Percentiles rank a stretch among this genome's conserved stretches.
Evolutionary conservation across 805 yeast genomes (phyloP).

Genomic region (Kodamaea restingae): DNA sequence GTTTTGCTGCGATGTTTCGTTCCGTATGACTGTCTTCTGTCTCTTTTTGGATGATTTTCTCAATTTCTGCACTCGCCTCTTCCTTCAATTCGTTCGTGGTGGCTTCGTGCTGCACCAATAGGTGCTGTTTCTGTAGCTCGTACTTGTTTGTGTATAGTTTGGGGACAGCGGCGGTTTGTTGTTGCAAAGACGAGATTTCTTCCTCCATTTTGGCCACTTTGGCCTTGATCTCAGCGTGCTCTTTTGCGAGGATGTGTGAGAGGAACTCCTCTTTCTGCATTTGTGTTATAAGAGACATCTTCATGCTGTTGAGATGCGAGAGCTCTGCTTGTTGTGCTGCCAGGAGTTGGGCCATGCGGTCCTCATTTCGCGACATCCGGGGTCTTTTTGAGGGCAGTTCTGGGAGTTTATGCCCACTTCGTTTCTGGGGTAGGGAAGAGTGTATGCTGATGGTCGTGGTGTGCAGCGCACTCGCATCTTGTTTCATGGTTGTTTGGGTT

Average conservation of each 20-base stretch:
- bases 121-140: slow-evolving; percentile 10
- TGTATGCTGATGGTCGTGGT: background rate
- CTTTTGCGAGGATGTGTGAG: slow-evolving; percentile 11
- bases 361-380: background rate
- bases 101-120: slow-evolving; percentile 23
- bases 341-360: background rate
- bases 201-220: slow-evolving; percentile 8
- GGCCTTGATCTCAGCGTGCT: slow-evolving; percentile 7
- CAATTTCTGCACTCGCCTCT: slow-evolving; percentile 29
- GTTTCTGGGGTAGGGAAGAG: slow-evolving; percentile 6
- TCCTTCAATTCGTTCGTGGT: slow-evolving; percentile 27
- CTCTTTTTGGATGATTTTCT: slow-evolving; percentile 32
- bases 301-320: slow-evolving; percentile 9
- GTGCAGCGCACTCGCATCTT: slow-evolving; percentile 1
- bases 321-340: slow-evolving; percentile 8
- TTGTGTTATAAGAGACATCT: slow-evolving; percentile 12
- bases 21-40: slow-evolving; percentile 16
- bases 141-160: slow-evolving; percentile 7
- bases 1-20: background rate
- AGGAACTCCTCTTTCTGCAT: slow-evolving; percentile 16
- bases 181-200: slow-evolving; percentile 2
- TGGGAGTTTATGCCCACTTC: slow-evolving; percentile 1
- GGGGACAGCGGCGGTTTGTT: background rate
- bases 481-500: slow-evolving; percentile 1
- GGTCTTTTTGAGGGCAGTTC: slow-evolving; percentile 8